phyloP scores from a whole-genome alignment of 2,329 filamentous ascomycete genomes.

The Cladosporium austrohemisphaericum region DNA sequence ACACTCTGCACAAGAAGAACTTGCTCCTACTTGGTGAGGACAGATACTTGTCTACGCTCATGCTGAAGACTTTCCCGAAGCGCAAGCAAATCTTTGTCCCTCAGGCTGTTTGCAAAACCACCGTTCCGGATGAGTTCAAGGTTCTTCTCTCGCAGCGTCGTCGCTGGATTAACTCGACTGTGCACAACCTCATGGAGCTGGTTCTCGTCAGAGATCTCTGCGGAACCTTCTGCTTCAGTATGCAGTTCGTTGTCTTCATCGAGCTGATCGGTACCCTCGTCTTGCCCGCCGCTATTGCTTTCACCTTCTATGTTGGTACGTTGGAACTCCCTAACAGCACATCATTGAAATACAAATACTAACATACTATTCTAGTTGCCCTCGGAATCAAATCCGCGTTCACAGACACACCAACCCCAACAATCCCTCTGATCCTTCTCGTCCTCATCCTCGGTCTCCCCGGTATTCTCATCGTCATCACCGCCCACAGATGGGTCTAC shows the following conservation, averaged over 20 bases:
- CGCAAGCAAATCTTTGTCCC: slow-evolving; percentile 98
- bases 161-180: slow-evolving; percentile 98
- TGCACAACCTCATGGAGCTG: slow-evolving; percentile 98
- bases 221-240: slow-evolving; percentile 98
- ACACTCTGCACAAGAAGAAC: slow-evolving; percentile 98
- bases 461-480: slow-evolving; percentile 84
- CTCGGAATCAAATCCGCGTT: slow-evolving; percentile 72
- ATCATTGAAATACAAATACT: slow-evolving; percentile 20
- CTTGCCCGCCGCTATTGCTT: slow-evolving; percentile 90
- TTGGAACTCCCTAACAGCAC: no score
- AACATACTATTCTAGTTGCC: slow-evolving; percentile 57
- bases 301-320: slow-evolving; percentile 93
- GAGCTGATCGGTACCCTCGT: slow-evolving; percentile 93
- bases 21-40: slow-evolving; percentile 86
- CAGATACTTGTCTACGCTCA: slow-evolving; percentile 91
- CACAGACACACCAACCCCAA: slow-evolving; percentile 57
- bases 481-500: slow-evolving; percentile 88
- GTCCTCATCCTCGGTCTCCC: slow-evolving; percentile 90
- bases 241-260: slow-evolving; percentile 98
- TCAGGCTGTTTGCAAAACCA: slow-evolving; percentile 97
- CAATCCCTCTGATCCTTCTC: slow-evolving; percentile 86
- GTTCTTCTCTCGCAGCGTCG: slow-evolving; percentile 91
- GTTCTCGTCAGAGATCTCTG: slow-evolving; percentile 93
- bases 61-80: slow-evolving; percentile 98
- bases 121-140: slow-evolving; percentile 86